Base-by-base conservation (phyloP, 352 stramenopile species). In the Plasmopara viticola region DNA sequence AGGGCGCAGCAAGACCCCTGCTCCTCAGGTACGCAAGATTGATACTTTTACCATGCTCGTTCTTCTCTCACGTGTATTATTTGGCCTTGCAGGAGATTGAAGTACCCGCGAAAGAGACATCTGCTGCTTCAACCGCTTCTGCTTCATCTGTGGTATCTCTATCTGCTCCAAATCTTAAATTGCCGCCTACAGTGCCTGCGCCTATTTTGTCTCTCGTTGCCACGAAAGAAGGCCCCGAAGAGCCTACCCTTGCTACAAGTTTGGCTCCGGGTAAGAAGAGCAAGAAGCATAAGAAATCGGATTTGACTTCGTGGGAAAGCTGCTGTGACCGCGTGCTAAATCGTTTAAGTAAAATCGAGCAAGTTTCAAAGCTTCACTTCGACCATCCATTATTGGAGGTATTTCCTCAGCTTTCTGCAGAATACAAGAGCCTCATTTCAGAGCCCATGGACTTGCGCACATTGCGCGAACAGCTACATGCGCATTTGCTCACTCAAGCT, bases 401-500 rank as follows among this genome's bases (percentile, higher is more conserved):
- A 14, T 88, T 91, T 44, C 84, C 84, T 5, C 76, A 94, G 20
- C 63, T 90, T 7, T 49, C 61, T n/a, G 48, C 50, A 4, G 77
- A 90, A 48, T 94, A 94, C 55, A 59, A 44, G 17, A 67, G 62
- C 4, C 48, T 92, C 14, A 81, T 94, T n/a, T 33, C 54, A 7
- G 79, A 94, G 50, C 81, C 84, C 1, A 94, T 94, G 78, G 84
- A 94, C 43, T 47, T 94, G 29, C 73, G 77, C 2, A 91, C 84
- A 29, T 63, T 94, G 30, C 68, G 79, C 2, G 70, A 87, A 40
- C 70, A 81, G 40, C 64, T 94, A 7, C 67, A 82, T 41, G 52
- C 53, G 5, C 83, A 94, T 53, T 38, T 57, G 28, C 52, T 94
- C 17, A 64, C 53, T 0, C 54, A 60, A 14, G 43, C 57, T 6